A percentile compares a stretch with the other conserved stretches of the same genome.
phyloP scores from a whole-genome alignment of 2,329 filamentous ascomycete species.

The Ciborinia camelliae region DNA sequence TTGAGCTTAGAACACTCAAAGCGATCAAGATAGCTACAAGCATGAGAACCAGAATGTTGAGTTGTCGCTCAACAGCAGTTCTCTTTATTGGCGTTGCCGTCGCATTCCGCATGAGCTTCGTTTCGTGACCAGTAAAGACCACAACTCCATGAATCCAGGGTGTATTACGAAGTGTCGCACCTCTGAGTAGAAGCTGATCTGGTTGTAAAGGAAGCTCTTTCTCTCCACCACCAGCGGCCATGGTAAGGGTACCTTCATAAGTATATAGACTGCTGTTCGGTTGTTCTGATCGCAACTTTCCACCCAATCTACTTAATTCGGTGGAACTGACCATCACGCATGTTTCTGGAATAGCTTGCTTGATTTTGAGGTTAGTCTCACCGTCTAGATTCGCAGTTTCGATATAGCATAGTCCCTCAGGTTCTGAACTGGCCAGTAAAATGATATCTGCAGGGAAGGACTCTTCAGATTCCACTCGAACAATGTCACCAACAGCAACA shows the following conservation, averaged over 20 bases:
- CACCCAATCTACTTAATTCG: slow-evolving; percentile 81
- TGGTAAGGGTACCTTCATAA: slow-evolving; percentile 92
- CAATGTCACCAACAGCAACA: slow-evolving; percentile 85
- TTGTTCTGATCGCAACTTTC: slow-evolving; percentile 88
- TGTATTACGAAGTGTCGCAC: slow-evolving; percentile 91
- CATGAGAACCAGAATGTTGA: slow-evolving; percentile 90
- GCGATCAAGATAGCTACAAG: slow-evolving; percentile 79
- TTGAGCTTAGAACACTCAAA: slow-evolving; percentile 84
- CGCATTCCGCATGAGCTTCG: slow-evolving; percentile 97
- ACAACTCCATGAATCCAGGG: slow-evolving; percentile 96
- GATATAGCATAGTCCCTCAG: slow-evolving; percentile 96
- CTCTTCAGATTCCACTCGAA: slow-evolving; percentile 90
- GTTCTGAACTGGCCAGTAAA: slow-evolving; percentile 89
- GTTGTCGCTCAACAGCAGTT: slow-evolving; percentile 89
- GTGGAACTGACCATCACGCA: slow-evolving; percentile 79
- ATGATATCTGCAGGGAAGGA: slow-evolving; percentile 94
- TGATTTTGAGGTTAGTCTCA: slow-evolving; percentile 98
- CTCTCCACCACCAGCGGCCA: slow-evolving; percentile 85
- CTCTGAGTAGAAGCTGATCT: slow-evolving; percentile 88
- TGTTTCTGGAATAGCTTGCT: slow-evolving; percentile 93
- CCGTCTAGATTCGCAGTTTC: slow-evolving; percentile 97
- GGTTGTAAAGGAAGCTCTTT: slow-evolving; percentile 87
- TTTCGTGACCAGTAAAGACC: slow-evolving; percentile 96
- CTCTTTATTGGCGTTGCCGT: slow-evolving; percentile 97
- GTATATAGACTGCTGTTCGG: slow-evolving; percentile 98